Evolutionary conservation across 2,329 filamentous ascomycete species (phyloP).

Genomic region (Aaosphaeria arxii): DNA sequence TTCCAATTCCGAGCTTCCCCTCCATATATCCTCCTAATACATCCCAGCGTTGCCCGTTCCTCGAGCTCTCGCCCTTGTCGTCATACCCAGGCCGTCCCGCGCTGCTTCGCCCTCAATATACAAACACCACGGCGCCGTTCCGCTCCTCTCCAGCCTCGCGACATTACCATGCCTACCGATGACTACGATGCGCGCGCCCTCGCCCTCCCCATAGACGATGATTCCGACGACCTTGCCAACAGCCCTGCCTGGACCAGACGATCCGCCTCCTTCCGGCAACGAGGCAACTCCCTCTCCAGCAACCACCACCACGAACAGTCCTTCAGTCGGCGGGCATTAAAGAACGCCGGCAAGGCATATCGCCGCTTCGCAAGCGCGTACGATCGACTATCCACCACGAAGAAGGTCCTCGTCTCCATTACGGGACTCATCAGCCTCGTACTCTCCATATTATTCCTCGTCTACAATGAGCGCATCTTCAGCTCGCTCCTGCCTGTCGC

Average conservation of each 20-base stretch:
- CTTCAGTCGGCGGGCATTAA: conserved; percentile 41
- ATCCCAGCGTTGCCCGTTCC: not conserved
- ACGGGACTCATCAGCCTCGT: conserved; percentile 52
- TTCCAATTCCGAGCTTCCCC: too few relatives aligned
- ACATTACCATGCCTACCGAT: conserved; percentile 31
- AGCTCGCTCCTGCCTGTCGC: conserved; percentile 69
- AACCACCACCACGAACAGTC: conserved; percentile 26
- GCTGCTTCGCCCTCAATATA: conserved; percentile 1
- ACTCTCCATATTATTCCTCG: conserved; percentile 64
- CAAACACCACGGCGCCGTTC: too few relatives aligned
- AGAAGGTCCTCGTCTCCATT: conserved; percentile 58
- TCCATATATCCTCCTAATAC: too few relatives aligned
- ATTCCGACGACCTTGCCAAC: conserved; percentile 38
- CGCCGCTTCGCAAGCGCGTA: conserved; percentile 50
- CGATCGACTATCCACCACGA: conserved; percentile 55
- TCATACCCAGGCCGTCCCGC: conserved; percentile 8
- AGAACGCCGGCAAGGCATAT: conserved; percentile 44
- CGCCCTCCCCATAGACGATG: conserved; percentile 49
- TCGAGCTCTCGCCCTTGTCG: conserved; percentile 1
- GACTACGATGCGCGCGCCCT: conserved; percentile 55
- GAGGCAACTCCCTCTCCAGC: conserved; percentile 30
- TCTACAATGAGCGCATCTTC: conserved; percentile 81
- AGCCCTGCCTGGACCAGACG: conserved; percentile 54
- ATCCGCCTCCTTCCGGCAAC: conserved; percentile 40
- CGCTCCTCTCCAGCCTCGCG: too few relatives aligned